These are phyloP conservation scores for Tuber indicum DNA, from an alignment of 495 filamentous ascomycete genomes.

Conservation along the genomic window DNA sequence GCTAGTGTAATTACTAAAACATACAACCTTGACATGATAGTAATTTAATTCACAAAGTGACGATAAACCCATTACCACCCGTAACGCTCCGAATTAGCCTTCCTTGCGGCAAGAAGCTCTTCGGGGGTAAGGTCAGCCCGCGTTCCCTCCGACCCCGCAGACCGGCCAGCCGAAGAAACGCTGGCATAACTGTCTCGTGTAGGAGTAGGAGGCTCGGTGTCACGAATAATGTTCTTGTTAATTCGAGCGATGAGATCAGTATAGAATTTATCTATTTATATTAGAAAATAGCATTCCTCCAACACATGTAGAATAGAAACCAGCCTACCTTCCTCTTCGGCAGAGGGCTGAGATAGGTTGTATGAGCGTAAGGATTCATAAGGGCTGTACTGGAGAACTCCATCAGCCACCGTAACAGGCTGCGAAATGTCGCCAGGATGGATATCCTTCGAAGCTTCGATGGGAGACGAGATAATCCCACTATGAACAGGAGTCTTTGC, in stretches of 20 bases:
- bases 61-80: not conserved
- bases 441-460: not conserved
- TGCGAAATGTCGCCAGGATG: not conserved
- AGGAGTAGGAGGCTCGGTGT: not conserved
- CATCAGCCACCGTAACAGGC: not conserved
- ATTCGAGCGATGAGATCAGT: not conserved
- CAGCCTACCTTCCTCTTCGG: not conserved
- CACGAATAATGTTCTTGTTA: not conserved
- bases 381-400: not conserved
- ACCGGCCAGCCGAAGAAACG: not conserved
- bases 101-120: not conserved
- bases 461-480: not conserved
- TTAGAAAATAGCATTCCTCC: not conserved
- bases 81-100: not conserved
- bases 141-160: not conserved
- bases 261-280: not conserved
- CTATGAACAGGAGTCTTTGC: not conserved
- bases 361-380: not conserved
- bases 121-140: not conserved
- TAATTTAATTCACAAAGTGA: too few species aligned
- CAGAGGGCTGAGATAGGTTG: not conserved
- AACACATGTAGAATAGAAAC: too few species aligned
- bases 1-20: not conserved
- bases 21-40: not conserved
- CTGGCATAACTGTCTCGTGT: not conserved